Base-by-base conservation (phyloP, 805 yeast genomes). In the Cyberlindnera mycetangii region DNA sequence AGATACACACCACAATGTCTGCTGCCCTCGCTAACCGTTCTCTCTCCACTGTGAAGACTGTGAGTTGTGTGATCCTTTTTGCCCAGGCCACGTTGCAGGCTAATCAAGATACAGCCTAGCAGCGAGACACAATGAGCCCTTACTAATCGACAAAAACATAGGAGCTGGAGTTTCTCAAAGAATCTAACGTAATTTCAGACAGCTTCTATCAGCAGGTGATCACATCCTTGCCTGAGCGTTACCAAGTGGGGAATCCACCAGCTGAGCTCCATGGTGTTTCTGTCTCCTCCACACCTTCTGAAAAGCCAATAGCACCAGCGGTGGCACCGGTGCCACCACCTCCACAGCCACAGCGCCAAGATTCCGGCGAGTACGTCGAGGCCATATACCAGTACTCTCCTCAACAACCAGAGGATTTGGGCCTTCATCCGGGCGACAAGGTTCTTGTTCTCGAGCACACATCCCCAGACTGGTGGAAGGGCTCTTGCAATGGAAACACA, bases 401-500 rank as follows among this genome's bases (percentile, higher is more conserved):
- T 0, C 86, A 81, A 54, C 89, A 87, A 61, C 69, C 77, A 1
- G 92, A 82, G 27, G 99, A 92, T 64, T 68, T 92, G 55, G 66
- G 62, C 8, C 70, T 92, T 16, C 56, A 54, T 28, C 72, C 68
- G 31, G 97, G 95, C 44, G 92, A 85, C 50, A 79, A 75, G 56
- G 63, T 93, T 39, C 75, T 76, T 25, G 78, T 93, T 5, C 44
- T 79, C 6, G 95, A 89, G 60, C 85, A 79, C 56, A 72, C 84
- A 38, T 85, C 92, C 17, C 74, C 76, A 31, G 92, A 89, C 59
- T 92, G 99, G 99, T 89, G 93, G 86, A 84, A 78, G 60, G 99
- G 99, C 37, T 67, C 69, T 15, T 61, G 72, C 35, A 74, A 77
- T 47, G 76, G 78, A 5, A 62, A 65, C 25, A 74, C 76, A 7